Evolutionary conservation across 2,329 filamentous ascomycete species (phyloP).

Genomic region (Botrytis fragariae): DNA sequence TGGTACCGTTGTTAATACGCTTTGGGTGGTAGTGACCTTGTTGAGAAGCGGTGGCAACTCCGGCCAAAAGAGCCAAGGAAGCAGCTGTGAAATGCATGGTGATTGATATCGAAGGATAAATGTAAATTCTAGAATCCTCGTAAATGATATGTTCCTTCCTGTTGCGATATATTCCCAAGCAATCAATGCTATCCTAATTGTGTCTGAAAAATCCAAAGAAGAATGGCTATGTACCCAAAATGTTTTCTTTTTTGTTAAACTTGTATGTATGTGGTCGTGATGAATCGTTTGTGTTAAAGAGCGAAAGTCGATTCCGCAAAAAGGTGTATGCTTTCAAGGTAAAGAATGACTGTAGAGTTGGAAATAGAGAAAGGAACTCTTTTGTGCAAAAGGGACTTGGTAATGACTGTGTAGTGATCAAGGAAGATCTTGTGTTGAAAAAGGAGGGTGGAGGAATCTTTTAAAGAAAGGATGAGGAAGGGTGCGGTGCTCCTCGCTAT

Average conservation of each 20-base stretch:
- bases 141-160: constrained; percentile 22
- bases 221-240: constrained; percentile 9
- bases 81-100: constrained; percentile 37
- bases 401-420: constrained; percentile 23
- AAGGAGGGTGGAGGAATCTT: constrained; percentile 10
- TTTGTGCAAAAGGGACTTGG: constrained; percentile 16
- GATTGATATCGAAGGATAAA: constrained; percentile 21
- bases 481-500: background rate
- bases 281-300: constrained; percentile 24
- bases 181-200: constrained; percentile 31
- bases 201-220: background rate
- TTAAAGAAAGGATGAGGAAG: constrained; percentile 10
- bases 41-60: constrained; percentile 33
- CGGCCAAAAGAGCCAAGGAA: constrained; percentile 39
- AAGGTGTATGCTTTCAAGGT: constrained; percentile 25
- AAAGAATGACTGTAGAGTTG: constrained; percentile 39
- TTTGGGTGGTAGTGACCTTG: constrained; percentile 35
- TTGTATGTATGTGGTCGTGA: background rate
- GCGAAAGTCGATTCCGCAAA: constrained; percentile 40
- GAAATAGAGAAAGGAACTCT: constrained; percentile 29
- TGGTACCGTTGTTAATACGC: constrained; percentile 29
- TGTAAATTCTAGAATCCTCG: constrained; percentile 16
- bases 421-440: constrained; percentile 11
- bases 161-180: constrained; percentile 25
- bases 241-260: background rate